Evolutionary conservation across 176 grass and related monocot genomes (phyloP).

Genomic region (Phragmites australis): DNA sequence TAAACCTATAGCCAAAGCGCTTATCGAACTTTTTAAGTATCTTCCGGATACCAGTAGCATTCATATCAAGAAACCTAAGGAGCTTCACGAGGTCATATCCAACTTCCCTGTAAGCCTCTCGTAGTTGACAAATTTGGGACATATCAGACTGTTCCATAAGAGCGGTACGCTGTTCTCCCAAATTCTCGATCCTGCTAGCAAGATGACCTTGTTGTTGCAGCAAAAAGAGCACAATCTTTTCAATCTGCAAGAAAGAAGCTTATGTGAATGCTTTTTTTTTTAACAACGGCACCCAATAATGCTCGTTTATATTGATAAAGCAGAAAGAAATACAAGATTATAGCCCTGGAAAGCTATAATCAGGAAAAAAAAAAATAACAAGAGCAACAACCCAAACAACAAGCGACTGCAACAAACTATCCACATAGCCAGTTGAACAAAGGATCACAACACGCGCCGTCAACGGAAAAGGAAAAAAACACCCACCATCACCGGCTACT

Average conservation of each 20-base stretch:
- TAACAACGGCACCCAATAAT: too few species aligned
- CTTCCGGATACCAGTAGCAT: constrained; percentile 91
- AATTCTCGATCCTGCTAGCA: constrained; percentile 74
- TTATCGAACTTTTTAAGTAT: constrained; percentile 98
- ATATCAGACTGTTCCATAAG: constrained; percentile 53
- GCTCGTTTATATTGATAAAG: too few species aligned
- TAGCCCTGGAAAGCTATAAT: too few species aligned
- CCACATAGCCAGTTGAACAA: too few species aligned
- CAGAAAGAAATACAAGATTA: too few species aligned
- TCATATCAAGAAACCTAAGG: constrained; percentile 87
- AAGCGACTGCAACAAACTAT: too few species aligned
- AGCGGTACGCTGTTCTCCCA: constrained; percentile 46
- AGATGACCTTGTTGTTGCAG: constrained; percentile 85
- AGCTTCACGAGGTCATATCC: constrained; percentile 82
- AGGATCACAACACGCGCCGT: too few species aligned
- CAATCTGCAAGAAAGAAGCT: constrained; percentile 58
- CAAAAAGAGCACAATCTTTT: constrained; percentile 90
- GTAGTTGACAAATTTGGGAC: constrained; percentile 52
- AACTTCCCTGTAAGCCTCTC: constrained; percentile 67
- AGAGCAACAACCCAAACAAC: too few species aligned
- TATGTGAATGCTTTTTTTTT: not conserved
- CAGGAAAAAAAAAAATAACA: too few species aligned
- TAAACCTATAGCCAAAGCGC: constrained; percentile 74
- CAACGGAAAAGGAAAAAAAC: too few species aligned
- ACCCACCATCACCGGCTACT: too few species aligned